Percentiles rank a stretch among this genome's conserved stretches.
phyloP scores from a whole-genome alignment of 345 rosid species.

The Hibiscus trionum region DNA sequence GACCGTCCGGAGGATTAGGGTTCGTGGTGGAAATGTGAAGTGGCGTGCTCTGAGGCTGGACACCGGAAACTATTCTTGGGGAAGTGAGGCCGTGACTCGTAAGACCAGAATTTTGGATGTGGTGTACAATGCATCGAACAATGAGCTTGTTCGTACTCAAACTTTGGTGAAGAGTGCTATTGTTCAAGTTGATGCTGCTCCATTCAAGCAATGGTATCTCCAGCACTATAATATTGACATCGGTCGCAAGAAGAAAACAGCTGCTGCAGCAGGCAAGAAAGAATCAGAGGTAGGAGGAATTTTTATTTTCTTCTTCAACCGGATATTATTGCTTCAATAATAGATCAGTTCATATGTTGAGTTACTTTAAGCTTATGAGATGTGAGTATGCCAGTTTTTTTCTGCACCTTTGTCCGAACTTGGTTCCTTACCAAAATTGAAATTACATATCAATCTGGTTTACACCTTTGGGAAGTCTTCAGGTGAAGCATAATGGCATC shows the following conservation, averaged over 20 bases:
- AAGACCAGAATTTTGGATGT: slow-evolving; percentile 80
- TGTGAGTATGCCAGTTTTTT: too few species aligned
- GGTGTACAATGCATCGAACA: slow-evolving; percentile 85
- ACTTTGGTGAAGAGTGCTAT: slow-evolving; percentile 72
- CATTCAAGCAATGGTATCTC: slow-evolving; percentile 66
- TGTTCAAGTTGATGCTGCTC: slow-evolving; percentile 66
- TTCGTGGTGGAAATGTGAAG: too few species aligned
- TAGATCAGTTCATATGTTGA: neutral
- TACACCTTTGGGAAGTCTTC: too few species aligned
- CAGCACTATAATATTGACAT: slow-evolving; percentile 67
- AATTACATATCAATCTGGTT: too few species aligned
- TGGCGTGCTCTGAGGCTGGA: neutral
- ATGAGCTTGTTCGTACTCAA: slow-evolving; percentile 77
- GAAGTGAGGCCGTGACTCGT: slow-evolving; percentile 79
- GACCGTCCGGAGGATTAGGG: slow-evolving; percentile 42
- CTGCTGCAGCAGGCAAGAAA: slow-evolving; percentile 30
- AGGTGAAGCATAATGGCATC: too few species aligned
- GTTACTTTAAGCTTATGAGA: neutral
- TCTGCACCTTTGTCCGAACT: too few species aligned
- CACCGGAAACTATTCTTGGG: slow-evolving; percentile 86
- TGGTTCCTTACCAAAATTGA: too few species aligned
- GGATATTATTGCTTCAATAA: neutral
- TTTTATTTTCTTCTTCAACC: neutral
- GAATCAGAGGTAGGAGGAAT: slow-evolving; percentile 42
- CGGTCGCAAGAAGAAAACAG: slow-evolving; percentile 69